Base-by-base conservation (phyloP, 495 filamentous ascomycete species). In the Aspergillus hancockii region DNA sequence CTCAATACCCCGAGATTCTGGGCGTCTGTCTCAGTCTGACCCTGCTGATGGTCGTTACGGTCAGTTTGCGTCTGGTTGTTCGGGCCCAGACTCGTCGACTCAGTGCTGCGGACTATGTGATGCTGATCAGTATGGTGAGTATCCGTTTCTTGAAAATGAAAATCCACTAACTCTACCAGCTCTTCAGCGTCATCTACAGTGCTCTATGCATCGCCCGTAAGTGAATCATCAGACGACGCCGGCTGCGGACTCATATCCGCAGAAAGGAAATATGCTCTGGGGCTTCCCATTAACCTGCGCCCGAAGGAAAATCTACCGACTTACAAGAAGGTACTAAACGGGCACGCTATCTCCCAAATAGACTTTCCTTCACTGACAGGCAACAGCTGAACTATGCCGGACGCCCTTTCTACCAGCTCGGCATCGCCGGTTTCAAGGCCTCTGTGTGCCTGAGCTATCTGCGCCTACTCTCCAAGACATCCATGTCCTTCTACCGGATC, bases 351-450 rank as follows among this genome's bases (percentile, higher is more conserved):
- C 13, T 36, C 12, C 13, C 34, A 10, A 5, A 12, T 36, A 12
- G 8, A 12, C 9, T 36, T 36, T 36, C 9, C 34, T 36, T 14
- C 8, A 14, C 34, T 36, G 12, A 36, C 13, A 3, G 2, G 2
- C 9, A 12, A 10, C 53, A 70, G 72, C 61, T 80, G 59, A 86
- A 86, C 61, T 85, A 79, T 62, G 79, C 78, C 25, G 83, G 81
- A 28, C 79, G 83, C 6, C 83, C 83, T 1, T 82, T 86, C 50
- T 86, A 86, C 61, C 81, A 83, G 61, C 45, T 83, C 21, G 83
- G 83, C 28, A 83, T 85, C 62, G 77, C 76, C 41, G 80, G 80
- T 23, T 85, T 86, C 74, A 86, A 86, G 64, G 77, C 83, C 13
- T 80, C 83, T 0, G 71, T 85, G n/a, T 79, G 83, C 41, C 73